Evolutionary conservation across 345 rosid genomes (phyloP).

Genomic region (Durio zibethinus): DNA sequence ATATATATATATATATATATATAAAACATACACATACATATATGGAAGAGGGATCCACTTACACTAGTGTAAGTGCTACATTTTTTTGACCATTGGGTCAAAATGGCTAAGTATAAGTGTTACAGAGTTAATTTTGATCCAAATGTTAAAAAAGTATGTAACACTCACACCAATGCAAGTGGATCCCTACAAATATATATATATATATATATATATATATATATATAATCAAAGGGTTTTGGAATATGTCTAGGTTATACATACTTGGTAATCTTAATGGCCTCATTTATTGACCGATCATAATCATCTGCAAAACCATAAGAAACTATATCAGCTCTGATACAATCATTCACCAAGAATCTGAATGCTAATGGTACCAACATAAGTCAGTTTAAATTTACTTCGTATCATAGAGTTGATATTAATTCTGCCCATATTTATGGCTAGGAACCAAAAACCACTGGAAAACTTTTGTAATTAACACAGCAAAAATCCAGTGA

Average conservation of each 20-base stretch:
- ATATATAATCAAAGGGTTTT: neutral
- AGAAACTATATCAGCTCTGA: neutral
- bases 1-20: neutral
- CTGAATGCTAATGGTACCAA: neutral
- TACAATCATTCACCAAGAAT: neutral
- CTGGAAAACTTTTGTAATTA: neutral
- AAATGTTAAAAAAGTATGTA: no score
- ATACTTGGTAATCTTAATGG: conserved; percentile 93
- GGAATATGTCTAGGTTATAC: conserved; percentile 7
- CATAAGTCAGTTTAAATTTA: neutral
- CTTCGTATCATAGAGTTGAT: neutral
- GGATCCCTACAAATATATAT: no score
- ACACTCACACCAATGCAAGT: no score
- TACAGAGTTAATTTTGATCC: no score
- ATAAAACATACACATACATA: no score
- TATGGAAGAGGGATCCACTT: no score
- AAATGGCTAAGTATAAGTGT: no score
- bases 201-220: no score
- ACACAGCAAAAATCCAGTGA: neutral
- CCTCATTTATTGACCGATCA: conserved; percentile 96
- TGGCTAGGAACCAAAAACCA: neutral
- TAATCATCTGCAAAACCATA: conserved; percentile 80
- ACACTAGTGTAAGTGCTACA: no score
- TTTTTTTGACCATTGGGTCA: no score
- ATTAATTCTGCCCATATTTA: neutral